Evolutionary conservation across 495 filamentous ascomycete species (phyloP).

Genomic region (Letharia columbiana): DNA sequence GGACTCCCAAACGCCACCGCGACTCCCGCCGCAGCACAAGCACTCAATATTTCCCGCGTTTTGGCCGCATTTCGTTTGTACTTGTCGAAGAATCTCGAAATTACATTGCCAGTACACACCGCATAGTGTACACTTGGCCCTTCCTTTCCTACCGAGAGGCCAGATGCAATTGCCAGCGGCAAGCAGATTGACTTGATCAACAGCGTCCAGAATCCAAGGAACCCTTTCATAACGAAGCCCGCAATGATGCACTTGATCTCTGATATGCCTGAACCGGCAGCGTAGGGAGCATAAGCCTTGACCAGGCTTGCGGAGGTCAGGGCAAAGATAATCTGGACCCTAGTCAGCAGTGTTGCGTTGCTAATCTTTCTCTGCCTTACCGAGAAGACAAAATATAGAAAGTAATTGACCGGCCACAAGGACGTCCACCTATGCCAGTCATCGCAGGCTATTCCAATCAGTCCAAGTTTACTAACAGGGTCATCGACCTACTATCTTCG

Average conservation of each 20-base stretch:
- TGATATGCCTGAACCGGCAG: conserved; percentile 92
- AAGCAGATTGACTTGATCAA: conserved; percentile 89
- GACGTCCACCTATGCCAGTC: conserved; percentile 89
- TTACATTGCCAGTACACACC: conserved; percentile 95
- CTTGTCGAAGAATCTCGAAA: conserved; percentile 85
- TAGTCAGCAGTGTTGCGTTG: conserved; percentile 17
- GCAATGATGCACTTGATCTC: conserved; percentile 99
- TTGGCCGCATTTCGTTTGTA: conserved; percentile 91
- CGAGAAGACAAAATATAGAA: conserved; percentile 83
- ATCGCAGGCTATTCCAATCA: conserved; percentile 46
- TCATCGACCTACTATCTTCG: conserved; percentile 59
- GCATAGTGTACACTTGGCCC: conserved; percentile 97
- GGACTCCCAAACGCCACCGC: conserved; percentile 96
- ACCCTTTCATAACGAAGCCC: conserved; percentile 99
- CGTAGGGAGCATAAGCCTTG: conserved; percentile 91
- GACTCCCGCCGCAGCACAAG: conserved; percentile 89
- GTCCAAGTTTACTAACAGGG: neutral
- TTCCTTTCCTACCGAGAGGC: conserved; percentile 93
- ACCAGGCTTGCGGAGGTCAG: conserved; percentile 76
- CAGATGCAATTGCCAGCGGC: conserved; percentile 88
- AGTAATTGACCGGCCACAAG: conserved; percentile 69
- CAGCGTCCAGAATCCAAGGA: conserved; percentile 85
- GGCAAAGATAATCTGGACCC: conserved; percentile 62
- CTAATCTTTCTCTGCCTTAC: conserved; percentile 40
- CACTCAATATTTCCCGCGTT: conserved; percentile 88